These are phyloP conservation scores for Tolypocladium album DNA, from an alignment of 2,329 filamentous ascomycete genomes.

Conservation along the genomic window DNA sequence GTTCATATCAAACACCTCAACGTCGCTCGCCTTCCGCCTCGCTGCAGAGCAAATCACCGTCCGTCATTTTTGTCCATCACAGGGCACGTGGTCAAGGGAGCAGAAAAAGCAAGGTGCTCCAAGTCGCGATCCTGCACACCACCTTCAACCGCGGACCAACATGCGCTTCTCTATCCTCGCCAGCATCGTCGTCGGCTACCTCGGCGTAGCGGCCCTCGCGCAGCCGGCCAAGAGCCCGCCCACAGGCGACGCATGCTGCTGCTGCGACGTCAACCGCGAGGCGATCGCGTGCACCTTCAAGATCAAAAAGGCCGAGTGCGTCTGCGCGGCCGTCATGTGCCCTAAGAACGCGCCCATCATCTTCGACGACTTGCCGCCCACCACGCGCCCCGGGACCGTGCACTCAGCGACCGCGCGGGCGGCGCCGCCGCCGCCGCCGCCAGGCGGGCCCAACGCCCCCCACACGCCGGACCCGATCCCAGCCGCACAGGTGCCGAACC, in stretches of 20 bases:
- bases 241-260: conserved; percentile 18
- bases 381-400: not conserved
- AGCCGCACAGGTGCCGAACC: not conserved
- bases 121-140: not conserved
- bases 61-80: not conserved
- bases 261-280: conserved; percentile 16
- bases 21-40: not conserved
- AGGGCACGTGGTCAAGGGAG: not conserved
- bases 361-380: not conserved
- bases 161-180: conserved; percentile 15
- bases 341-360: conserved; percentile 10
- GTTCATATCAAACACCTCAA: not conserved
- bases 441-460: not conserved
- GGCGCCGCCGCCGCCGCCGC: not conserved
- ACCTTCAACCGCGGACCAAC: not conserved
- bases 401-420: not conserved
- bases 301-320: conserved; percentile 11
- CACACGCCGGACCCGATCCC: not conserved
- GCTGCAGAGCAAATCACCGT: not conserved
- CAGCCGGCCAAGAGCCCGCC: conserved; percentile 1
- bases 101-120: not conserved
- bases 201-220: conserved; percentile 1
- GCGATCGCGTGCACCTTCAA: conserved; percentile 14
- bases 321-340: conserved; percentile 15
- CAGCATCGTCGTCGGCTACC: conserved; percentile 2